Percentiles rank a stretch among this genome's conserved stretches.
phyloP scores from a whole-genome alignment of 768 basidiomycete genomes.

The Mycena kentingensis region DNA sequence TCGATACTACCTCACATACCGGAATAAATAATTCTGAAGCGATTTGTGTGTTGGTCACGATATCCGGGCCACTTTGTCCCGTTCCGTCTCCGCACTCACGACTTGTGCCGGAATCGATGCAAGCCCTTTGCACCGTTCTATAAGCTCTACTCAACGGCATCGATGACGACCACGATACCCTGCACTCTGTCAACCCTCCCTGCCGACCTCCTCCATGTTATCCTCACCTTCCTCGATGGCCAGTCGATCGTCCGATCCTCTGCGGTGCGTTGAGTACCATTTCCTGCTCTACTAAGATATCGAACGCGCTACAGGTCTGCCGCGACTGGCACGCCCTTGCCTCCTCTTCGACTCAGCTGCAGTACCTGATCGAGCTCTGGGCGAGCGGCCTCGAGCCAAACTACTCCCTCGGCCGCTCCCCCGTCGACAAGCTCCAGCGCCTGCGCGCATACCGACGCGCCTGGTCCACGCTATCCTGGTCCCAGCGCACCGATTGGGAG shows the following conservation, averaged over 20 bases:
- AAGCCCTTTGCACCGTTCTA: neutral
- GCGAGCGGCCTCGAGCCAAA: slow-evolving; percentile 13
- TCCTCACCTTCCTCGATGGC: slow-evolving; percentile 7
- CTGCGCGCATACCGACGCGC: slow-evolving; percentile 5
- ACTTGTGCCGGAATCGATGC: neutral
- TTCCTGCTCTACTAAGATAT: no score
- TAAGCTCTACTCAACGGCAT: no score
- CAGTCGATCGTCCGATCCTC: slow-evolving; percentile 5
- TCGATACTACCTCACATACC: neutral
- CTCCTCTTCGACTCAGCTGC: slow-evolving; percentile 31
- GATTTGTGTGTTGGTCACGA: neutral
- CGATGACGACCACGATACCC: neutral
- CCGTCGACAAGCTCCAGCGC: slow-evolving; percentile 2
- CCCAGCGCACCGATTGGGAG: slow-evolving; percentile 1
- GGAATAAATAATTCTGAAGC: neutral
- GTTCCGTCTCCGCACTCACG: neutral
- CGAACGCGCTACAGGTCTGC: slow-evolving; percentile 33
- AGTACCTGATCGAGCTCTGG: slow-evolving; percentile 42
- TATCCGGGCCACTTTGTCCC: neutral
- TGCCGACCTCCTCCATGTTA: slow-evolving; percentile 7
- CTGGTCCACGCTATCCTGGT: slow-evolving; percentile 14
- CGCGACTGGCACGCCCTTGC: slow-evolving; percentile 26
- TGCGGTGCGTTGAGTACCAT: slow-evolving; percentile 7
- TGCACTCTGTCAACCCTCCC: slow-evolving; percentile 2
- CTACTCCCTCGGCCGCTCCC: neutral